Conservation (phyloP, 176 grass and related monocot species). For the Rhynchospora pubera region DNA sequence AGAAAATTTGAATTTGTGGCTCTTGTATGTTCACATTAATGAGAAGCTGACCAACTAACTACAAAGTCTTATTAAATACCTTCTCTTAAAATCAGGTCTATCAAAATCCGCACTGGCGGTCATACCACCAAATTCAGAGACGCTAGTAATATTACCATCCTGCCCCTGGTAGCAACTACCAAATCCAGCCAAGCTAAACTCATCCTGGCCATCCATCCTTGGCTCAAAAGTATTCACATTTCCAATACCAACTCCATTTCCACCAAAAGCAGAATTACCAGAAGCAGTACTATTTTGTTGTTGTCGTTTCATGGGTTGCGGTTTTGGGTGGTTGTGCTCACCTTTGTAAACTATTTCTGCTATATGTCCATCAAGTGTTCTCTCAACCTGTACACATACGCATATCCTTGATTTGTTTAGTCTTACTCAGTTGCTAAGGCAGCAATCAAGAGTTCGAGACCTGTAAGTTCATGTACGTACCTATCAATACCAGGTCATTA, state of each 20-base stretch:
- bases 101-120: background rate
- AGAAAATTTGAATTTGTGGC: background rate
- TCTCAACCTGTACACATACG: conserved; percentile 43
- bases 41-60: background rate
- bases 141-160: background rate
- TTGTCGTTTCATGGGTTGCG: conserved; percentile 7
- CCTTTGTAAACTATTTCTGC: conserved; percentile 97
- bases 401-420: background rate
- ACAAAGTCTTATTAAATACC: background rate
- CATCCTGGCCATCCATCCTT: conserved; percentile 8
- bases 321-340: conserved; percentile 57
- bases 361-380: conserved; percentile 70
- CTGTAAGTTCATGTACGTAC: background rate
- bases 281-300: conserved; percentile 2
- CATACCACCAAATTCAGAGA: background rate
- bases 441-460: background rate
- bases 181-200: conserved; percentile 8
- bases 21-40: background rate
- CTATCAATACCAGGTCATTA: background rate
- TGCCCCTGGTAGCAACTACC: conserved; percentile 14
- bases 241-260: background rate
- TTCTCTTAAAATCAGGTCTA: conserved; percentile 31
- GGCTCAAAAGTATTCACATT: background rate
- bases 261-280: background rate
- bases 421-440: background rate